Conservation (phyloP, 1,139 yeast species). For the Geotrichum siamense region DNA sequence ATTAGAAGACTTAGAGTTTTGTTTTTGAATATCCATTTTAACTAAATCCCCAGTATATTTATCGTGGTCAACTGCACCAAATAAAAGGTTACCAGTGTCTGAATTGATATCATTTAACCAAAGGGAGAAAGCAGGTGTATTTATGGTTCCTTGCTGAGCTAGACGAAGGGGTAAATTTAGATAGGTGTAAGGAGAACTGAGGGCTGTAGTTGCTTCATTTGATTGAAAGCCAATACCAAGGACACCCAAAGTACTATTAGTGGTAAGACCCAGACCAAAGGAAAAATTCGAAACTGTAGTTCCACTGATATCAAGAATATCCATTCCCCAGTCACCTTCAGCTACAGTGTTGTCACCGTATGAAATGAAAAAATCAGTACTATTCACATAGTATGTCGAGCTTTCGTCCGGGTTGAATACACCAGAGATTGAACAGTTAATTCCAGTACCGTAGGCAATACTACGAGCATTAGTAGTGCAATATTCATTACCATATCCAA, state of each 20-base stretch:
- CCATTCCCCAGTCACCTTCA: constrained; percentile 28
- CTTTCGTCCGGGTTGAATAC: constrained; percentile 35
- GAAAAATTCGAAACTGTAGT: constrained; percentile 19
- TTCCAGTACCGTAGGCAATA: constrained; percentile 18
- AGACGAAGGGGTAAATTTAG: constrained; percentile 40
- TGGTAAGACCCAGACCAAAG: constrained; percentile 29
- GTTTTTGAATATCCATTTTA: constrained; percentile 16
- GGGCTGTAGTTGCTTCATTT: constrained; percentile 41
- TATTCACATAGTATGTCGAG: constrained; percentile 21
- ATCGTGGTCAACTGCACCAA: constrained; percentile 50
- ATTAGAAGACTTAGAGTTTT: background rate
- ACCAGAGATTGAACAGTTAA: constrained; percentile 22
- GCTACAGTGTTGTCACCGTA: constrained; percentile 31
- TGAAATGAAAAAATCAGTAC: constrained; percentile 32
- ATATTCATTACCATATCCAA: constrained; percentile 31
- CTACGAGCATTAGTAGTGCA: constrained; percentile 33
- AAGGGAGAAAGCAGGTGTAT: constrained; percentile 42
- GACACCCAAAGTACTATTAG: constrained; percentile 31
- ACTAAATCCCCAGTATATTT: constrained; percentile 41
- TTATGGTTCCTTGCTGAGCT: constrained; percentile 40
- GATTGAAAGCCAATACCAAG: constrained; percentile 34
- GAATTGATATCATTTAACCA: constrained; percentile 39
- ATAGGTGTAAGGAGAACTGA: constrained; percentile 4
- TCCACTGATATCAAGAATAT: constrained; percentile 21
- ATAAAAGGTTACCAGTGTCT: constrained; percentile 40